Percentiles rank a stretch among this genome's conserved stretches.
phyloP scores from a whole-genome alignment of 176 grass and related monocot species.

The Elaeis guineensis region DNA sequence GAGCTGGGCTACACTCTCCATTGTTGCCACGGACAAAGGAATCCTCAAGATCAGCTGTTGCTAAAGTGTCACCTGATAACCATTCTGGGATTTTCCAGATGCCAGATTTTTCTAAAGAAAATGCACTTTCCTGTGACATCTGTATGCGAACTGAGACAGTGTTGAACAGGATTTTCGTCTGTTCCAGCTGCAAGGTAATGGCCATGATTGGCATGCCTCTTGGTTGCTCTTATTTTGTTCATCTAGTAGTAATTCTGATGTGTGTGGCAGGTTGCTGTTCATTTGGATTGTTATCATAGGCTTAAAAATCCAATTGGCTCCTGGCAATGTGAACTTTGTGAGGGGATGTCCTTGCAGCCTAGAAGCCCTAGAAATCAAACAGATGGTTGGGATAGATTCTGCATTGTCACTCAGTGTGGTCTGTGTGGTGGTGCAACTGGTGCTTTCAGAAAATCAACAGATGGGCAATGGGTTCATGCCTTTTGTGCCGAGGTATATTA shows the following conservation, averaged over 20 bases:
- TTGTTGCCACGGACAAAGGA: constrained; percentile 43
- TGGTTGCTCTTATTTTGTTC: too few relatives aligned
- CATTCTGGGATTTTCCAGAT: constrained; percentile 58
- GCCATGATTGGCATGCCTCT: too few relatives aligned
- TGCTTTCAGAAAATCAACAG: constrained; percentile 80
- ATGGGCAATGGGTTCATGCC: constrained; percentile 85
- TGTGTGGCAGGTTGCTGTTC: constrained; percentile 71
- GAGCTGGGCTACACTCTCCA: constrained; percentile 26
- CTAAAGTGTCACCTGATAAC: constrained; percentile 52
- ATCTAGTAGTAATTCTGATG: constrained; percentile 20
- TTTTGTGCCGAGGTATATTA: constrained; percentile 95
- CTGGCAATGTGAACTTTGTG: constrained; percentile 93
- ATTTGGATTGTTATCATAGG: constrained; percentile 87
- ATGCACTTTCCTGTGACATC: constrained; percentile 68
- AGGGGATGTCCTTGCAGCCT: constrained; percentile 36
- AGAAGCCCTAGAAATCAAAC: constrained; percentile 26
- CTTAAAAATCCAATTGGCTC: constrained; percentile 50
- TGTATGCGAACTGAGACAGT: constrained; percentile 75
- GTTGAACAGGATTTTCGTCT: constrained; percentile 87
- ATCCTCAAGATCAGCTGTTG: constrained; percentile 38
- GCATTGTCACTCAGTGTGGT: constrained; percentile 34
- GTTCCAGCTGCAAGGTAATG: constrained; percentile 82
- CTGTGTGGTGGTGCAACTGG: constrained; percentile 71
- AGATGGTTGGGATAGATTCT: constrained; percentile 29
- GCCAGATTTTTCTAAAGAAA: constrained; percentile 73